phyloP scores from a whole-genome alignment of 352 stramenopile genomes.

The Pythium periplocum region DNA sequence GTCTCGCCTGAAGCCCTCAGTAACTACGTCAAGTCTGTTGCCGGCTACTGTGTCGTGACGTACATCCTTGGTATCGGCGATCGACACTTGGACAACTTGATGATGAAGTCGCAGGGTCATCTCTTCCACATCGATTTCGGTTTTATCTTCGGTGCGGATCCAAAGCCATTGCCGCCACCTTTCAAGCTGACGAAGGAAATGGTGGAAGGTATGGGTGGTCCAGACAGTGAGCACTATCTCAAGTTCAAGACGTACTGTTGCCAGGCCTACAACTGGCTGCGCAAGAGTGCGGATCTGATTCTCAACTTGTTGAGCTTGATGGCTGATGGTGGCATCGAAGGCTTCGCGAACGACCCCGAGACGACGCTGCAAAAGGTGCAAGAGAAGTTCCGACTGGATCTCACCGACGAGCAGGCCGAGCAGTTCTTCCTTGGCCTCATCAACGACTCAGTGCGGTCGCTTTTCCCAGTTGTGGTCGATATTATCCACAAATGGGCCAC shows the following conservation, averaged over 20 bases:
- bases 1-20: slow-evolving; percentile 91
- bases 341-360: slow-evolving; percentile 78
- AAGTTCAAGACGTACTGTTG: slow-evolving; percentile 93
- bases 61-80: slow-evolving; percentile 99
- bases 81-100: slow-evolving; percentile 99
- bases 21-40: slow-evolving; percentile 97
- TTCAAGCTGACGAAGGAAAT: slow-evolving; percentile 98
- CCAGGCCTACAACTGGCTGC: slow-evolving; percentile 91
- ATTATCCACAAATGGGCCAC: slow-evolving; percentile 85
- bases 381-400: slow-evolving; percentile 95
- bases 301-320: slow-evolving; percentile 99
- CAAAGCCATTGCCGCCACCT: slow-evolving; percentile 97
- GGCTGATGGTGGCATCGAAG: slow-evolving; percentile 97
- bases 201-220: slow-evolving; percentile 96
- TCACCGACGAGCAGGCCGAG: slow-evolving; percentile 97
- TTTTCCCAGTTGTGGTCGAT: slow-evolving; percentile 87
- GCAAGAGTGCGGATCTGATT: slow-evolving; percentile 97
- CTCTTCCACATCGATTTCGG: slow-evolving; percentile 99
- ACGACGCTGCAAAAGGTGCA: slow-evolving; percentile 89
- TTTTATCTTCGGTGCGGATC: slow-evolving; percentile 98
- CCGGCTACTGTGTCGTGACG: slow-evolving; percentile 99
- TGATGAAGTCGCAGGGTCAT: slow-evolving; percentile 95
- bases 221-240: slow-evolving; percentile 88
- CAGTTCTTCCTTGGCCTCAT: slow-evolving; percentile 96
- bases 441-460: slow-evolving; percentile 91